Evolutionary conservation across 192 early-diverging fungal species (phyloP).

Genomic region (Mortierella alpina): DNA sequence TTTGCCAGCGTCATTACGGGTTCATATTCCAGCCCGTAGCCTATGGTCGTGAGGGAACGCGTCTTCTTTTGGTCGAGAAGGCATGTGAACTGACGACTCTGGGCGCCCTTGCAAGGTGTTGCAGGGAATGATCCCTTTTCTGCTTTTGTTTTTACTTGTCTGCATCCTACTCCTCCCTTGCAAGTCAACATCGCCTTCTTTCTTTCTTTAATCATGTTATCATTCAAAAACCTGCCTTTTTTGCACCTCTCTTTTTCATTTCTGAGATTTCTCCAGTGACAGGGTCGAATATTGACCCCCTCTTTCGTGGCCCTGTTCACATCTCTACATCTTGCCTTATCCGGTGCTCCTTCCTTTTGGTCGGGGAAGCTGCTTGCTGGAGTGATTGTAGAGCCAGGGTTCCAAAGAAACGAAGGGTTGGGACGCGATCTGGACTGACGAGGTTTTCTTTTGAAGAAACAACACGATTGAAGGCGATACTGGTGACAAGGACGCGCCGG

Average conservation of each 20-base stretch:
- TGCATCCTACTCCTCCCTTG: neutral
- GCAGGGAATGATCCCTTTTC: neutral
- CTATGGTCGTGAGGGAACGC: neutral
- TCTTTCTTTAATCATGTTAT: slow-evolving; percentile 14
- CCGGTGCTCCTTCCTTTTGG: slow-evolving; percentile 27
- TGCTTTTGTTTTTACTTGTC: neutral
- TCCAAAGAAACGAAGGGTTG: neutral
- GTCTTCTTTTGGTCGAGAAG: slow-evolving; percentile 52
- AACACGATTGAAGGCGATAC: neutral
- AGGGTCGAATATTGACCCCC: too few species aligned
- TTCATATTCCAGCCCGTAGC: neutral
- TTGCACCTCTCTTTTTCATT: neutral
- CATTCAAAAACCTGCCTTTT: slow-evolving; percentile 29
- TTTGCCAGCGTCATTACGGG: neutral
- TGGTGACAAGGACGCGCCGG: neutral
- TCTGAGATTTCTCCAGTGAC: neutral
- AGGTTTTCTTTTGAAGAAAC: slow-evolving; percentile 29
- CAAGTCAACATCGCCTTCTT: neutral
- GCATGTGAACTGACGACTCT: too few species aligned
- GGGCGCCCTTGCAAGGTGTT: neutral
- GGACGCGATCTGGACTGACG: slow-evolving; percentile 8
- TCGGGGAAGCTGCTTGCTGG: slow-evolving; percentile 19
- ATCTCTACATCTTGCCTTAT: too few species aligned
- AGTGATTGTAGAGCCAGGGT: neutral
- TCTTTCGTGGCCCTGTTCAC: too few species aligned